Evolutionary conservation across 116 monocot genomes (phyloP), one percentile per base, ranked within the genome.

Genomic region (Zostera marina): DNA sequence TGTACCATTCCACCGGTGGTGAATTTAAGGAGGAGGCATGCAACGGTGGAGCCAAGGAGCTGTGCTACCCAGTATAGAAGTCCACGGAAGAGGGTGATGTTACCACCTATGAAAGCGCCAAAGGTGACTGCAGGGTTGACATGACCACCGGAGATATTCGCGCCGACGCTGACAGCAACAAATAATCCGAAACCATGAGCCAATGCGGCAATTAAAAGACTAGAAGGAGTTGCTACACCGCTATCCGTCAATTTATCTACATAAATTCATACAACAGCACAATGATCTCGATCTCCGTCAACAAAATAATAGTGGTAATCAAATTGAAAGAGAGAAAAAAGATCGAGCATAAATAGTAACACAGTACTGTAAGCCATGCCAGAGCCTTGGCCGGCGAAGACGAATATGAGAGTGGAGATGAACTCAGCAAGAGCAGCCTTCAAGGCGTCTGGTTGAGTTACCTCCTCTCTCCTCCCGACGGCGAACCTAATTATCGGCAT

Each of bases 71-170:
- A 64, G 64, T 70, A 70, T 40, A 70, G 63, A 41, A 70, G n/a
- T 15, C 64, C 52, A 39, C 70, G 64, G 64, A 70, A 8, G 17
- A 70, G 42, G 11, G 58, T 63, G 56, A 70, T 52, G 64, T 70
- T 70, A 8, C 70, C 70, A 21, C 70, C 64, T 22, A 70, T 13
- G 57, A 70, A 70, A 22, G 57, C 70, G 10, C 70, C 70, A 47
- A 70, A 70, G 7, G 70, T 70, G 40, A 70, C 70, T 14, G 70
- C 70, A 7, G 70, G 70, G 70, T 70, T 70, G 19, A 70, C 63
- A 46, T 70, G 70, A 19, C 70, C 70, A 19, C 70, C 70, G 64
- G 70, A 70, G 51, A 70, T 70, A 58, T 70, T 70, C 42, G 70
- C 64, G 23, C 51, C 58, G 22, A 70, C 58, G 11, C 58, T 41